Conservation (phyloP, 179 eudicot species). For the Vitellaria paradoxa region DNA sequence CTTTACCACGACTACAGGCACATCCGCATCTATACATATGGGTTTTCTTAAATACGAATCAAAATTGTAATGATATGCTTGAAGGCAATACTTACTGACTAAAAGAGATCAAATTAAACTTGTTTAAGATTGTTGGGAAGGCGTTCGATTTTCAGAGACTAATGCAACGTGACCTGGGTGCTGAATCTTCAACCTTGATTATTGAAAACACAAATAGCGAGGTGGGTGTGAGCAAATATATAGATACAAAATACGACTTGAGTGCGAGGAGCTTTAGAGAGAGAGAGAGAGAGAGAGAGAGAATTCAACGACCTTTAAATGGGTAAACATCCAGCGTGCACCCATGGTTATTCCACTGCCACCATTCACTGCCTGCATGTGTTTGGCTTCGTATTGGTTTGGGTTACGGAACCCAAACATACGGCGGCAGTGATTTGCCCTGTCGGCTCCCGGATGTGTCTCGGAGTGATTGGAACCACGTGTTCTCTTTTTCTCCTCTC, state of each 20-base stretch:
- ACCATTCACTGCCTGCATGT: too few relatives aligned
- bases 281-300: neutral
- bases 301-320: slow-evolving; percentile 11
- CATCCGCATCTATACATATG: neutral
- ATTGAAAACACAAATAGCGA: neutral
- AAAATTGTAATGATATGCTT: neutral
- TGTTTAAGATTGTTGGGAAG: neutral
- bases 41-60: neutral
- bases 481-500: too few relatives aligned
- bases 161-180: neutral
- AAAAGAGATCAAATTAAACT: neutral
- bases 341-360: neutral
- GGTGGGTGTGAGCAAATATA: neutral
- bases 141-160: neutral
- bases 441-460: too few relatives aligned
- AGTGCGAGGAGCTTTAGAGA: neutral
- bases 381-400: too few relatives aligned
- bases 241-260: too few relatives aligned
- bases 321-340: neutral
- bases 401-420: too few relatives aligned
- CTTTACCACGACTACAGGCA: neutral
- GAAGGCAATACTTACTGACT: neutral
- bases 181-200: too few relatives aligned
- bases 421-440: too few relatives aligned
- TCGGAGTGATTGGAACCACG: too few relatives aligned